phyloP scores from a whole-genome alignment of 2,329 filamentous ascomycete species.

The Elsinoe batatas region DNA sequence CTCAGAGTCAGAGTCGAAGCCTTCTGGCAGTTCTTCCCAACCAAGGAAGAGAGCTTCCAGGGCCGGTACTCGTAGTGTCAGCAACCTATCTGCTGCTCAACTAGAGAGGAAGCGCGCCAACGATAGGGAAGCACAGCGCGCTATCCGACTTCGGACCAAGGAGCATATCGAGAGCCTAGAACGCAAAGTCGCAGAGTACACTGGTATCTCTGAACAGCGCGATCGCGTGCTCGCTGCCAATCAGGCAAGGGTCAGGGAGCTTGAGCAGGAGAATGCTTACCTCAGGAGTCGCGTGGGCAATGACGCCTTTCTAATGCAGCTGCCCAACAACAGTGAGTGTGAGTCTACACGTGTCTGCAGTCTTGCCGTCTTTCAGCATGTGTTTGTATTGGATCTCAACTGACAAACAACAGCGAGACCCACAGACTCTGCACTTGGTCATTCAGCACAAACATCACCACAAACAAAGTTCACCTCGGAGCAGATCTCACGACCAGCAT shows the following conservation, averaged over 20 bases:
- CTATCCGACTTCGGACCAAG: constrained; percentile 49
- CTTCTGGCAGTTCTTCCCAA: constrained; percentile 1
- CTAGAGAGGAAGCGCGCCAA: constrained; percentile 51
- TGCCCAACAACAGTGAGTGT: constrained; percentile 10
- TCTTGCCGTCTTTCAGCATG: neutral
- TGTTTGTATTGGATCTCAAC: neutral
- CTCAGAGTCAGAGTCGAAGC: constrained; percentile 16
- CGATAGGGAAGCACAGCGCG: constrained; percentile 50
- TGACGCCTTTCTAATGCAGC: constrained; percentile 26
- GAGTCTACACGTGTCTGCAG: neutral
- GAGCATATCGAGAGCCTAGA: constrained; percentile 51
- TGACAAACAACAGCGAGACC: neutral
- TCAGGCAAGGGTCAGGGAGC: constrained; percentile 43
- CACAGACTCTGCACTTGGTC: constrained; percentile 8
- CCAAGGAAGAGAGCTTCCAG: constrained; percentile 41
- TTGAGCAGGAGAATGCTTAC: constrained; percentile 46
- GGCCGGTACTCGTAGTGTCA: constrained; percentile 48
- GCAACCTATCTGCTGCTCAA: constrained; percentile 47
- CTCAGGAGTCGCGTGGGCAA: constrained; percentile 42
- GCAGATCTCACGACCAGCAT: constrained; percentile 6
- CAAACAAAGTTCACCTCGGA: constrained; percentile 3
- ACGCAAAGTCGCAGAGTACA: constrained; percentile 43
- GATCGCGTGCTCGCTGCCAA: constrained; percentile 40
- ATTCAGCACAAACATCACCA: constrained; percentile 8
- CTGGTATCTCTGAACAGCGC: constrained; percentile 36